phyloP scores from a whole-genome alignment of 768 basidiomycete species.

The Tricholoma matsutake region DNA sequence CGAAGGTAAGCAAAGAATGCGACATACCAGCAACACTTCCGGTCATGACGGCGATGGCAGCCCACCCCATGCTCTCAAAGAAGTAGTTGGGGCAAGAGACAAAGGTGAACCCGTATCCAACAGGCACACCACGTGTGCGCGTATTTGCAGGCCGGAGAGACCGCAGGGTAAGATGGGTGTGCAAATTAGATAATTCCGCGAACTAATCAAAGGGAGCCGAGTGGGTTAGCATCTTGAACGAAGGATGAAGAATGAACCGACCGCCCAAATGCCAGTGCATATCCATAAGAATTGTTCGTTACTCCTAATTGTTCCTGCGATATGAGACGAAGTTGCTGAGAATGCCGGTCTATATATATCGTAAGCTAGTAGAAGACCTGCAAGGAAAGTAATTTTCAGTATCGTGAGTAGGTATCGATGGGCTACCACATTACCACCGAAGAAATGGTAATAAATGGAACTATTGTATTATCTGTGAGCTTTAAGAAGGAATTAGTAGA shows the following conservation, averaged over 20 bases:
- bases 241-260: conserved; percentile 38
- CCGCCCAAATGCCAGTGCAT: conserved; percentile 69
- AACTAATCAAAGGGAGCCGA: conserved; percentile 47
- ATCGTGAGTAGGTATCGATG: neutral
- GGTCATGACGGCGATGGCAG: conserved; percentile 70
- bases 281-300: conserved; percentile 65
- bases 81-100: conserved; percentile 93
- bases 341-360: conserved; percentile 83
- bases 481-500: neutral
- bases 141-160: conserved; percentile 79
- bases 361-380: conserved; percentile 73
- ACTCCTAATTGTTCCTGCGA: conserved; percentile 60
- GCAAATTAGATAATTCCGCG: conserved; percentile 80
- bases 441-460: conserved; percentile 84
- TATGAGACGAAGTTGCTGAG: conserved; percentile 59
- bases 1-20: neutral
- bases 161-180: conserved; percentile 79
- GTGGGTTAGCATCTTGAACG: neutral
- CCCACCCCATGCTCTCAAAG: conserved; percentile 84
- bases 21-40: conserved; percentile 68
- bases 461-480: conserved; percentile 36
- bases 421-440: conserved; percentile 49
- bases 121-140: conserved; percentile 78
- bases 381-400: conserved; percentile 1
- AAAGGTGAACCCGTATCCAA: conserved; percentile 89